phyloP scores from a whole-genome alignment of 2,329 filamentous ascomycete genomes.

The Fonsecaea pugnacius region DNA sequence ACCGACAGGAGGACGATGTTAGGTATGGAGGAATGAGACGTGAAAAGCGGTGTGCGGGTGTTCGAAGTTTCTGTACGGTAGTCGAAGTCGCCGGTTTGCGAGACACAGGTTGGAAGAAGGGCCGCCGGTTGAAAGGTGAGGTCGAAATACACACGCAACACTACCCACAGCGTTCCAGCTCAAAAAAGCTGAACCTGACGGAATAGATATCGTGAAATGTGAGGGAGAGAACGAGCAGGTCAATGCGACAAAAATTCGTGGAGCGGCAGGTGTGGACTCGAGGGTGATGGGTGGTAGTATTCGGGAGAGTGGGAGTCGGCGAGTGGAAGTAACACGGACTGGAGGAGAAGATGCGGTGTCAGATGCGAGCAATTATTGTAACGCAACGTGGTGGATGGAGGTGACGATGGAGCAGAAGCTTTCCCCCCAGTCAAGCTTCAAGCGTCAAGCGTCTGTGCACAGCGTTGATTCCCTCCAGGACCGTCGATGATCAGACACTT shows the following conservation, averaged over 20 bases:
- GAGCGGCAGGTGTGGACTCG: slow-evolving; percentile 1
- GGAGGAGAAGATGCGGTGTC: slow-evolving; percentile 22
- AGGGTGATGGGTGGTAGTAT: not conserved
- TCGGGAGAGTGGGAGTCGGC: slow-evolving; percentile 2
- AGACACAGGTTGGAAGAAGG: not conserved
- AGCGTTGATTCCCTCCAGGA: not conserved
- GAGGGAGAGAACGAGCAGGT: not conserved
- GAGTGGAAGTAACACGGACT: slow-evolving; percentile 12
- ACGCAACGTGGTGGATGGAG: slow-evolving; percentile 19
- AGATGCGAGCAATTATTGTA: slow-evolving; percentile 23
- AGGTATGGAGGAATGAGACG: not conserved
- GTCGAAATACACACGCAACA: not conserved
- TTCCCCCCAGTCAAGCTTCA: not conserved
- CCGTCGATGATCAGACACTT: not conserved
- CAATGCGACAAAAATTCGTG: slow-evolving; percentile 9
- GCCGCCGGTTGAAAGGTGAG: not conserved
- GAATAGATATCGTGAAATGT: not conserved
- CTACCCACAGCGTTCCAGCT: not conserved
- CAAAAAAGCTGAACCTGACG: not conserved
- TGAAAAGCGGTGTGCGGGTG: slow-evolving; percentile 7
- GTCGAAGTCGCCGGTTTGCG: not conserved
- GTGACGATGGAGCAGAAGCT: slow-evolving; percentile 1
- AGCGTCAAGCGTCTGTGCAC: slow-evolving; percentile 1
- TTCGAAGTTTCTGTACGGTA: not conserved
- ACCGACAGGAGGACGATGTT: slow-evolving; percentile 10